Evolutionary conservation across 148 eudicot species (phyloP), one percentile per base, ranked within the genome.

Genomic region (Dysphania ambrosioides): DNA sequence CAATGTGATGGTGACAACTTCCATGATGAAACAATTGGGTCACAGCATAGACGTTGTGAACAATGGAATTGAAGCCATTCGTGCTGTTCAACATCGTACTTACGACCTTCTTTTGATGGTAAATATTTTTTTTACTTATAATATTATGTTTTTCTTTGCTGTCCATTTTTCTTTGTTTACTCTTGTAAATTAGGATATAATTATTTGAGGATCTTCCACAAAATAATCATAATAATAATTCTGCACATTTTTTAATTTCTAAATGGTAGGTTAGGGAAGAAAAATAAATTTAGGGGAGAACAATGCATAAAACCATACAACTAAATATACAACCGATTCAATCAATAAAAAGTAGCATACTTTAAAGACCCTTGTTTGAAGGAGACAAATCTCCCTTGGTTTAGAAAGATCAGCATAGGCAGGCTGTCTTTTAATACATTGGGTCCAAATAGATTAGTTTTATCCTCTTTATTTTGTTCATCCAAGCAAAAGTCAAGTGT

Each of bases 71-170:
- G 98, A 94, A 84, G 98, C 98, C 30, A 82, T 94, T 72, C 89
- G 85, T 68, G 98, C 97, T 11, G 90, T 94, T 83, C 93, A 87
- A 59, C 44, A 79, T 73, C 77, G 44, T 24, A 68, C 57, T 41
- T 94, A 91, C 79, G 90, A 91, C 79, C 90, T 94, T 75, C 74
- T 94, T 78, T 85, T 94, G 69, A 94, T 94, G 98, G 98, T 94
- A 90, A 76, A 15, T 23, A 35, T 41, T 34, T 23, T 36, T n/a
- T 30, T 3, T 66, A n/a, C 13, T 30, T 27, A 16, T 31, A 56
- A n/a, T 16, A 24, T 24, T 44, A 6, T 11, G 19, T 4, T 18
- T 38, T 65, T 6, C 11, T 24, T 65, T 63, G 55, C 34, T 31
- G 26, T 30, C 34, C 1, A 29, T 60, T 63, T 62, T 32, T 34